Percentiles rank a stretch among this genome's conserved stretches.
These are phyloP conservation scores for Adansonia gregorii DNA, from an alignment of 441 rosid genomes.

Conservation along the genomic window DNA sequence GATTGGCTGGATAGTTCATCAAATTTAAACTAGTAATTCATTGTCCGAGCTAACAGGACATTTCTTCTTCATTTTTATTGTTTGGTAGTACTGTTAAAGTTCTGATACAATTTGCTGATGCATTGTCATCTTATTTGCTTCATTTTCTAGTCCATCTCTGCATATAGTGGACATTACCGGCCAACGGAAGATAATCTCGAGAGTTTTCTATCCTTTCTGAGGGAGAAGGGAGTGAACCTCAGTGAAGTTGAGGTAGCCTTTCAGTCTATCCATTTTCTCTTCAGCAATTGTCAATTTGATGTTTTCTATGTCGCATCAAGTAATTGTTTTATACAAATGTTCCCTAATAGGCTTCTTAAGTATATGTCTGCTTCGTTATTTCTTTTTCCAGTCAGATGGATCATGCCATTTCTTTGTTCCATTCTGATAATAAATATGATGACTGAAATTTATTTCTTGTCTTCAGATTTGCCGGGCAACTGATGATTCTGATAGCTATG, in stretches of 20 bases:
- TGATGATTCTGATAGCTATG: conserved; percentile 68
- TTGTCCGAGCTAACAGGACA: background rate
- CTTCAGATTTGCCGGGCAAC: conserved; percentile 62
- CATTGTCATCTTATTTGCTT: conserved; percentile 21
- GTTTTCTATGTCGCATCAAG: background rate
- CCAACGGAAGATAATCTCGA: conserved; percentile 78
- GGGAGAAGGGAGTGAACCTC: conserved; percentile 65
- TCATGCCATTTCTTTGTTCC: background rate
- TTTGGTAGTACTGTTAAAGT: background rate
- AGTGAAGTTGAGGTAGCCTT: conserved; percentile 66
- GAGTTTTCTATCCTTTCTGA: conserved; percentile 60
- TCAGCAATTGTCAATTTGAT: background rate
- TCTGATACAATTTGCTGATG: background rate
- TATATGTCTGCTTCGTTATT: background rate
- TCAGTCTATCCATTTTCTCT: conserved; percentile 5
- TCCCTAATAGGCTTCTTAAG: background rate
- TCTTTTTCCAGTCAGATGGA: background rate
- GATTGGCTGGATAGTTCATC: background rate
- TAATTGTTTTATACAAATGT: background rate
- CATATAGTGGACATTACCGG: conserved; percentile 92
- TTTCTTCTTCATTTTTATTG: background rate
- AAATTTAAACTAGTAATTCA: background rate
- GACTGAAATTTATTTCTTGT: conserved; percentile 13
- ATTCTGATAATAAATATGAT: background rate
- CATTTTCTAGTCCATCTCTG: conserved; percentile 68